A percentile compares a stretch with the other conserved stretches of the same genome.
phyloP scores from a whole-genome alignment of 129 eudicot genomes.

The Gnaphalium uliginosum region DNA sequence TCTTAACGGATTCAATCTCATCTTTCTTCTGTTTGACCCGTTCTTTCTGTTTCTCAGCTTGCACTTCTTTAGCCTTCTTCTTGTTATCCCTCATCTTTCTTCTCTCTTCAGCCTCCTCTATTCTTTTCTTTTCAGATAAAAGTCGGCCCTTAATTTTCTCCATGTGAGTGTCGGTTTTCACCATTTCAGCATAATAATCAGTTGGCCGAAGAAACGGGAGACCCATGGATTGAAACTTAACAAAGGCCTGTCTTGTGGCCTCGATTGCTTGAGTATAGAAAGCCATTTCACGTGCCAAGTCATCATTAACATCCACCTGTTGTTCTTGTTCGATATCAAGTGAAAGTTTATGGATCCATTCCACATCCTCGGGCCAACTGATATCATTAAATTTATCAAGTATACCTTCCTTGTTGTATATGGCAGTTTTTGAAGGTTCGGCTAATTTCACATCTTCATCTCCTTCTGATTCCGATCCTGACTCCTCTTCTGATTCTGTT shows the following conservation, averaged over 20 bases:
- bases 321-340: conserved; percentile 54
- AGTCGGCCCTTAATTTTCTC: conserved; percentile 80
- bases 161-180: conserved; percentile 85
- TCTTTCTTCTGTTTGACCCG: conserved; percentile 79
- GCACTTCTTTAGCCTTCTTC: conserved; percentile 78
- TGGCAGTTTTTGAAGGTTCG: conserved; percentile 68
- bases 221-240: conserved; percentile 63
- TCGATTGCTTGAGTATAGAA: conserved; percentile 86
- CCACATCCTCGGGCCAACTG: conserved; percentile 67
- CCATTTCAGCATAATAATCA: conserved; percentile 93
- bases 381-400: conserved; percentile 68
- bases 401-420: conserved; percentile 60
- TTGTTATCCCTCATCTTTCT: conserved; percentile 77
- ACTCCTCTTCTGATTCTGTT: conserved; percentile 33
- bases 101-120: conserved; percentile 91
- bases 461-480: conserved; percentile 60
- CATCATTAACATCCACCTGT: conserved; percentile 83
- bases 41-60: conserved; percentile 70
- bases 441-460: conserved; percentile 54
- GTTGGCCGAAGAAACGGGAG: conserved; percentile 79
- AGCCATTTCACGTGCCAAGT: conserved; percentile 67
- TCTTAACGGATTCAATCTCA: conserved; percentile 86
- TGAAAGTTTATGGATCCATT: conserved; percentile 68
- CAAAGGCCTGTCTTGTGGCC: conserved; percentile 71
- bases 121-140: conserved; percentile 63